Conservation (phyloP, 495 filamentous ascomycete genomes). For the Neurospora sp. region DNA sequence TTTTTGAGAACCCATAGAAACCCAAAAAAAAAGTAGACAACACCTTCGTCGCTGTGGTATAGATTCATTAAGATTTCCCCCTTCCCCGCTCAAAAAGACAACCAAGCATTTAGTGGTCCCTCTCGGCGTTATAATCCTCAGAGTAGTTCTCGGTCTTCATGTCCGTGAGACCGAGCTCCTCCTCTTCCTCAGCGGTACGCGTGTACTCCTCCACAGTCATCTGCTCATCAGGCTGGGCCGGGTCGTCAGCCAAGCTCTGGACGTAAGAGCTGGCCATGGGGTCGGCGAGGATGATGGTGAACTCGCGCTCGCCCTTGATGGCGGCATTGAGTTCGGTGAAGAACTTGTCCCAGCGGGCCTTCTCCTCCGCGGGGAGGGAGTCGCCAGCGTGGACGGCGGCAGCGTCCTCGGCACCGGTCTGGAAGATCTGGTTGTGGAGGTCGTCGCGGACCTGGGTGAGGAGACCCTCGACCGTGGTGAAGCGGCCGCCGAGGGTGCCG, state of each 20-base stretch:
- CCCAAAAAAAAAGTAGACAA: neutral
- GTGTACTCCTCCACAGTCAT: constrained; percentile 76
- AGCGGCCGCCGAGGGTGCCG: constrained; percentile 89
- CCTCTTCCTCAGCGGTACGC: constrained; percentile 80
- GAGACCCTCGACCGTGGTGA: constrained; percentile 92
- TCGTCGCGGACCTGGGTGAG: constrained; percentile 90
- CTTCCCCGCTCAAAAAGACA: neutral
- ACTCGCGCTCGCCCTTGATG: constrained; percentile 71
- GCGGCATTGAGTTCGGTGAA: constrained; percentile 65
- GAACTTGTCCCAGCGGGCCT: constrained; percentile 67
- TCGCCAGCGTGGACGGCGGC: constrained; percentile 34
- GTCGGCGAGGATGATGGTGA: constrained; percentile 78
- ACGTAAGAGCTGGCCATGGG: constrained; percentile 88
- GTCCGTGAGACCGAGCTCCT: constrained; percentile 77
- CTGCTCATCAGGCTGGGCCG: constrained; percentile 64
- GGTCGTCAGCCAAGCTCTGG: constrained; percentile 65
- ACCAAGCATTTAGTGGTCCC: neutral
- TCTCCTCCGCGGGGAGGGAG: constrained; percentile 52
- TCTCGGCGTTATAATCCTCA: constrained; percentile 22
- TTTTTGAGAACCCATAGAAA: neutral
- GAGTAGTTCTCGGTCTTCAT: constrained; percentile 91
- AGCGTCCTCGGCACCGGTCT: constrained; percentile 42
- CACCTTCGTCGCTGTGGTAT: neutral
- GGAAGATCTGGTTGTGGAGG: constrained; percentile 74
- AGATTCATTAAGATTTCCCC: neutral